Evolutionary conservation across 2,329 filamentous ascomycete genomes (phyloP).

Genomic region (Phialocephala subalpina): DNA sequence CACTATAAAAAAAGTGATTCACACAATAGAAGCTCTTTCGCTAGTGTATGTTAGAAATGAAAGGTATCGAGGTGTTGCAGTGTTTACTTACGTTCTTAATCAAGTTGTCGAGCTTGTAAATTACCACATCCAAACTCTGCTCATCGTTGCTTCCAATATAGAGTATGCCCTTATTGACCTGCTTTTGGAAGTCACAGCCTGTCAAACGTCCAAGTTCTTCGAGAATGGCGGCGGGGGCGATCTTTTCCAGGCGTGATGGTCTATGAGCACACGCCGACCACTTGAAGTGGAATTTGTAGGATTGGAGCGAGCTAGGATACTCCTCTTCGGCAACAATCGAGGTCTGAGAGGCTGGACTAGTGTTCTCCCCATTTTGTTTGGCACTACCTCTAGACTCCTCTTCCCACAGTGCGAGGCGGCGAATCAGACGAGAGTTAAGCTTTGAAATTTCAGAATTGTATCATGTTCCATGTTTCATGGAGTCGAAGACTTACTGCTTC

Average conservation of each 20-base stretch:
- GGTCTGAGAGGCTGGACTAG: neutral
- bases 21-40: conserved; percentile 7
- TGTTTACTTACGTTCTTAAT: conserved; percentile 35
- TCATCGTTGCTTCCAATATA: conserved; percentile 31
- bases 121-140: conserved; percentile 25
- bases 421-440: conserved; percentile 32
- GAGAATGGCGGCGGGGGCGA: conserved; percentile 15
- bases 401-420: conserved; percentile 28
- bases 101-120: conserved; percentile 39
- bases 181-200: conserved; percentile 32
- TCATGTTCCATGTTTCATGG: neutral
- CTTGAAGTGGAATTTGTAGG: neutral
- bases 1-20: conserved; percentile 39
- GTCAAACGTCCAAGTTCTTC: conserved; percentile 31
- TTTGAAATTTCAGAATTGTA: conserved; percentile 4
- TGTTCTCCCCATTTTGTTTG: neutral
- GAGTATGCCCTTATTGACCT: conserved; percentile 27
- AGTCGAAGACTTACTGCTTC: conserved; percentile 19
- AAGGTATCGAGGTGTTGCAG: neutral
- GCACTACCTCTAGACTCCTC: neutral
- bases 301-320: neutral
- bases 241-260: neutral
- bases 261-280: neutral
- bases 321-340: conserved; percentile 19
- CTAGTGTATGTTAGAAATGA: neutral